Evolutionary conservation across 2,329 filamentous ascomycete genomes (phyloP), one percentile per base, ranked within the genome.

Genomic region (Diaporthe helianthi): DNA sequence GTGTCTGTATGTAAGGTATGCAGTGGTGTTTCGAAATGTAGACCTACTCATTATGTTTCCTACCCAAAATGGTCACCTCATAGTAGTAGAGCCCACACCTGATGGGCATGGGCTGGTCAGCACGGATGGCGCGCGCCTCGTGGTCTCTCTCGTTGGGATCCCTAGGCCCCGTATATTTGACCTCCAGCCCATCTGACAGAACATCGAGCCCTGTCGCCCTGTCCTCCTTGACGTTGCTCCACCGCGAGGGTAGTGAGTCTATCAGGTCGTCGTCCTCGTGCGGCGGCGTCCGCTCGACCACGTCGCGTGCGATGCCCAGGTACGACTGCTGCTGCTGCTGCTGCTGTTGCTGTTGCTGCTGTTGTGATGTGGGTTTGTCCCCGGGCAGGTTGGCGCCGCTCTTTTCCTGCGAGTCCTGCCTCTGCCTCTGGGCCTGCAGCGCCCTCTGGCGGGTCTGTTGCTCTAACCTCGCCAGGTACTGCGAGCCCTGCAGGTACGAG

Each of bases 31-130:
- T 36, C 66, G 73, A 44, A 29, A 29, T 38, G 12, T 33, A 31
- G 12, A 84, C 86, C 66, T 81, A 89, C 86, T 89, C 87, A 52
- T 87, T 85, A 72, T 81, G 80, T 75, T 84, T 86, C 65, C 81
- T 83, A 19, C 82, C 80, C 31, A 86, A 69, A 58, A 89, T 82
- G 19, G 80, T 80, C 29, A 91, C 85, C 78, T 99, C 96, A 76
- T 90, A 99, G 79, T 99, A 99, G 79, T 97, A 99, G 70, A 99
- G 91, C 2, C 96, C 96, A 73, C 93, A 96, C 76, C 97, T 92
- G 44, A 89, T 86, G 4, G 96, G 94, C 89, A 98, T 98, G 60
- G 90, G 88, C 78, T 94, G 85, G 78, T 99, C 92, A 33, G 94
- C 89, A 68, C 96, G 89, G 69, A 97, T 89, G 15, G 93, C 89